Conservation (phyloP, 73 alveolate species). For the Tetrahymena elliotti region DNA sequence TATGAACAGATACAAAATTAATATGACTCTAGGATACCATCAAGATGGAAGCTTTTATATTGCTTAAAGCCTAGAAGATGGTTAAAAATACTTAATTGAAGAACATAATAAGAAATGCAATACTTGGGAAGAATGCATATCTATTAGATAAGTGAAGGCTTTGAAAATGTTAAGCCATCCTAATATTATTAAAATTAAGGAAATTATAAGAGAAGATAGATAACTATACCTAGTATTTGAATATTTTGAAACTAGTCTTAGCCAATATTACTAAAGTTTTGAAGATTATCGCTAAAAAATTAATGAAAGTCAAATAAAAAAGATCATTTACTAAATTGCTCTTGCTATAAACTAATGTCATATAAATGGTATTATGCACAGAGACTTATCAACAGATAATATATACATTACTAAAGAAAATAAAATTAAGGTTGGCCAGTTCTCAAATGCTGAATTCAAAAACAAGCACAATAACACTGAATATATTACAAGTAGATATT, state of each 20-base stretch:
- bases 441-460: conserved; percentile 53
- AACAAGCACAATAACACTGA: conserved; percentile 76
- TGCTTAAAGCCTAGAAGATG: conserved; percentile 52
- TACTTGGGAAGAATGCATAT: conserved; percentile 84
- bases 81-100: conserved; percentile 70
- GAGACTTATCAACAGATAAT: conserved; percentile 48
- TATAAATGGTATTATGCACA: not conserved
- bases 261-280: conserved; percentile 26
- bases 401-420: conserved; percentile 14
- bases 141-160: conserved; percentile 77
- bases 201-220: conserved; percentile 62
- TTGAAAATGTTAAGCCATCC: conserved; percentile 71
- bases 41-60: conserved; percentile 68
- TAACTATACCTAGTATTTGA: conserved; percentile 73
- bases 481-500: conserved; percentile 81
- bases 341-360: not conserved
- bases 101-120: conserved; percentile 65
- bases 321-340: conserved; percentile 60
- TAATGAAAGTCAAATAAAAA: conserved; percentile 58
- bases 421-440: conserved; percentile 63
- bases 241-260: conserved; percentile 57
- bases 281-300: conserved; percentile 27
- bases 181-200: conserved; percentile 73
- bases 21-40: conserved; percentile 65
- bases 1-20: conserved; percentile 66